These are phyloP conservation scores for Calonectria pteridis DNA, from an alignment of 2,329 filamentous ascomycete species.

Conservation along the genomic window DNA sequence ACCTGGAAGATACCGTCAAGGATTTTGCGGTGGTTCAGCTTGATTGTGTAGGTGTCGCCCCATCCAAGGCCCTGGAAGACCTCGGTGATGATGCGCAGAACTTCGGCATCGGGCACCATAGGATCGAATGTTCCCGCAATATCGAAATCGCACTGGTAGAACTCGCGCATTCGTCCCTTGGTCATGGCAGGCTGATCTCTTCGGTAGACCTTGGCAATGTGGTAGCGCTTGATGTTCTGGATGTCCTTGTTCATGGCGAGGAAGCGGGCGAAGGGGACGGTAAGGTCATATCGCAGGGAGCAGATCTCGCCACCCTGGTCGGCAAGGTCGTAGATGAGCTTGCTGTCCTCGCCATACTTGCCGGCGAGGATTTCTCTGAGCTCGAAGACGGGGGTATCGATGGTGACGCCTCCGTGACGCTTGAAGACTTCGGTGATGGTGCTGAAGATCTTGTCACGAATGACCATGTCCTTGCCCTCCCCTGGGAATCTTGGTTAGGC, in stretches of 20 bases:
- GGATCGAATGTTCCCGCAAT: slow-evolving; percentile 89
- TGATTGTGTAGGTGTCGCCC: slow-evolving; percentile 83
- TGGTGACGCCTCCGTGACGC: slow-evolving; percentile 82
- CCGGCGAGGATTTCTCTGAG: slow-evolving; percentile 87
- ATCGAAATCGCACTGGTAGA: slow-evolving; percentile 98
- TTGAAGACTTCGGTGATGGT: slow-evolving; percentile 85
- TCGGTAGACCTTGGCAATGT: slow-evolving; percentile 87
- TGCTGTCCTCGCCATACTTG: slow-evolving; percentile 93
- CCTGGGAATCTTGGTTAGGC: slow-evolving; percentile 48
- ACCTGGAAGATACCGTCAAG: slow-evolving; percentile 93
- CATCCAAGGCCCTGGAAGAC: slow-evolving; percentile 86
- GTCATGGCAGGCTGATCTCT: slow-evolving; percentile 73
- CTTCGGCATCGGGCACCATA: slow-evolving; percentile 94
- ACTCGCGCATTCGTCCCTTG: slow-evolving; percentile 94
- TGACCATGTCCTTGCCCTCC: slow-evolving; percentile 82
- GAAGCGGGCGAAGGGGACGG: slow-evolving; percentile 91
- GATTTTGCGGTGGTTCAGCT: slow-evolving; percentile 95
- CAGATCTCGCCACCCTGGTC: slow-evolving; percentile 84
- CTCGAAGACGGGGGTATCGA: slow-evolving; percentile 89
- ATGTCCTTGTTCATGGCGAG: slow-evolving; percentile 90
- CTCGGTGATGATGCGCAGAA: slow-evolving; percentile 85
- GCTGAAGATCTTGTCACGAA: slow-evolving; percentile 83
- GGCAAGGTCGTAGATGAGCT: slow-evolving; percentile 89
- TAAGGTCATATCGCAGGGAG: slow-evolving; percentile 88
- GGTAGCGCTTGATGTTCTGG: slow-evolving; percentile 90